phyloP scores from a whole-genome alignment of 2,329 filamentous ascomycete genomes.

The Penicillium sp. region DNA sequence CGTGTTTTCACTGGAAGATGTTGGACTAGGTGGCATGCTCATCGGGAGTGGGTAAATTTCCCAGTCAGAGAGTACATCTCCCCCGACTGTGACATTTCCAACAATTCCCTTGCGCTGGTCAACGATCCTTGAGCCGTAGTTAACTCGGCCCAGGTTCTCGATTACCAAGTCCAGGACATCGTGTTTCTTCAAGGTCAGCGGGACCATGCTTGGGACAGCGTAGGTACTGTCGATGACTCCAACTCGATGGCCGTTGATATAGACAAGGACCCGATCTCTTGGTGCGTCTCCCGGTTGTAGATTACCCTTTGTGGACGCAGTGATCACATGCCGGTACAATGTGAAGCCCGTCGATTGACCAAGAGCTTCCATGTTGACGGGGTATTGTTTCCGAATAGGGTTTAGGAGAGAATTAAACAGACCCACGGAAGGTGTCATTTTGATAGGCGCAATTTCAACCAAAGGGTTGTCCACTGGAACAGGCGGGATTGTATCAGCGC shows the following conservation, averaged over 20 bases:
- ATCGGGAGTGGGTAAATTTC: constrained; percentile 44
- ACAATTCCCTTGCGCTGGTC: constrained; percentile 53
- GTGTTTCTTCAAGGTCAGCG: constrained; percentile 33
- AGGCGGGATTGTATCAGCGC: constrained; percentile 40
- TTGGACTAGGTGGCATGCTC: constrained; percentile 22
- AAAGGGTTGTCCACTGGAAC: constrained; percentile 37
- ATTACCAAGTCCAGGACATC: constrained; percentile 34
- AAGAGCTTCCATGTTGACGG: constrained; percentile 50
- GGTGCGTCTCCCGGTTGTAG: constrained; percentile 48
- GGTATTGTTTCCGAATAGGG: constrained; percentile 23
- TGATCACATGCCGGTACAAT: constrained; percentile 44
- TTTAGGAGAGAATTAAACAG: constrained; percentile 38
- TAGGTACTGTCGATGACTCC: constrained; percentile 54
- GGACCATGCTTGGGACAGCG: constrained; percentile 40
- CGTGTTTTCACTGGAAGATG: neutral
- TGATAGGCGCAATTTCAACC: constrained; percentile 39
- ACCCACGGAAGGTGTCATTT: constrained; percentile 31
- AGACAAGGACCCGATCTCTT: constrained; percentile 51
- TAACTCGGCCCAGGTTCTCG: constrained; percentile 55
- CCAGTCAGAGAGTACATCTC: constrained; percentile 39
- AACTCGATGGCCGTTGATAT: constrained; percentile 45
- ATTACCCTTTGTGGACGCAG: constrained; percentile 31
- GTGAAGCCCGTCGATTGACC: constrained; percentile 49
- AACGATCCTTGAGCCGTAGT: constrained; percentile 46
- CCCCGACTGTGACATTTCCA: constrained; percentile 46